A percentile compares a stretch with the other conserved stretches of the same genome.
phyloP scores from a whole-genome alignment of 257 asterid species.

The Scutellaria galericulata region DNA sequence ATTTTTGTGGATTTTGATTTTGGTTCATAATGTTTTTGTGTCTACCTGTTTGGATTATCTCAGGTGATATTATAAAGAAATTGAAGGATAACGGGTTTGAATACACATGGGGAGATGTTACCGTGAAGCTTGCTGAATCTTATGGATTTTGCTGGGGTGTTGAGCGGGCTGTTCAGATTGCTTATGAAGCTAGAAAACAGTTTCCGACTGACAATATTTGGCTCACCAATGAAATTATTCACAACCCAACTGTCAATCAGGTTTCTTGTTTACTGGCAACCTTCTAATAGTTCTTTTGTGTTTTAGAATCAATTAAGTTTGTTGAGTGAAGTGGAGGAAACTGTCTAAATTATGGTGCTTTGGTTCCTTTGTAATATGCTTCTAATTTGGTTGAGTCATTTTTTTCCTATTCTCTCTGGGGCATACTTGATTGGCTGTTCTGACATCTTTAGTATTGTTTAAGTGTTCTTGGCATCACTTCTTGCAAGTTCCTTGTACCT shows the following conservation, averaged over 20 bases:
- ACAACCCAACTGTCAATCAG: constrained; percentile 96
- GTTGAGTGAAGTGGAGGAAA: constrained; percentile 7
- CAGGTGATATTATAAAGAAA: constrained; percentile 88
- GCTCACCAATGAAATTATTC: constrained; percentile 93
- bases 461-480: background rate
- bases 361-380: background rate
- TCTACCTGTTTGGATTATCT: constrained; percentile 31
- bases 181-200: constrained; percentile 93
- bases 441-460: background rate
- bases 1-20: constrained; percentile 16
- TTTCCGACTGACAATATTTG: constrained; percentile 85
- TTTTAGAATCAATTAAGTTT: background rate
- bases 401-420: background rate
- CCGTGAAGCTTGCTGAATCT: constrained; percentile 89
- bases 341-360: constrained; percentile 4
- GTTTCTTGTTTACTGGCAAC: constrained; percentile 38
- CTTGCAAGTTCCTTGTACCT: background rate
- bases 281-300: constrained; percentile 2
- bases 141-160: constrained; percentile 99
- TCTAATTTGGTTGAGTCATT: background rate
- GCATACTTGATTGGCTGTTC: background rate
- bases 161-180: constrained; percentile 99
- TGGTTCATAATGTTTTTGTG: constrained; percentile 7
- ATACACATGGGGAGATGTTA: constrained; percentile 93
- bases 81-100: constrained; percentile 81